Evolutionary conservation across 345 rosid species (phyloP).

Genomic region (Reutealis trisperma): DNA sequence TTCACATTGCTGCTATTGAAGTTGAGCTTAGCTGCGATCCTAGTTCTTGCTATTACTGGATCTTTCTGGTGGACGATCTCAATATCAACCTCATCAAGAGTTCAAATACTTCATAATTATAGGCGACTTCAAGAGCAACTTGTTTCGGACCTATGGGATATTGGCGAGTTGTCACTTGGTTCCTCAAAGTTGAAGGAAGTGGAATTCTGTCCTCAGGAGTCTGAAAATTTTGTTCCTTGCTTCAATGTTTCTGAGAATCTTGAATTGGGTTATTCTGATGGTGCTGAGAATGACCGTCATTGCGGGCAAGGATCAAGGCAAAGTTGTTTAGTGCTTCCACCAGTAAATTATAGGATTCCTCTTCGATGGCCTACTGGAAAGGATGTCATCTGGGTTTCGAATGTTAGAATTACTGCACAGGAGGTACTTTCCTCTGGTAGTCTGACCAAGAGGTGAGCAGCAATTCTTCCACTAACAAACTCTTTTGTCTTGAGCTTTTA

Average conservation of each 20-base stretch:
- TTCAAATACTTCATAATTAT: slow-evolving; percentile 71
- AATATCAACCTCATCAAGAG: slow-evolving; percentile 68
- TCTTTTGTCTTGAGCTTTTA: neutral
- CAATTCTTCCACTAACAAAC: neutral
- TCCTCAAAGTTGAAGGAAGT: slow-evolving; percentile 67
- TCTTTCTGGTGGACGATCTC: slow-evolving; percentile 96
- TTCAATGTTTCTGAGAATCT: slow-evolving; percentile 66
- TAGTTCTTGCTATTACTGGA: slow-evolving; percentile 64
- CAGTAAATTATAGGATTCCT: slow-evolving; percentile 74
- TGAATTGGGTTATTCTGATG: slow-evolving; percentile 52
- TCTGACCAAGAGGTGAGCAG: slow-evolving; percentile 77
- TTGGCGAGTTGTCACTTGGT: slow-evolving; percentile 86
- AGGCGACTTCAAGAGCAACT: slow-evolving; percentile 88
- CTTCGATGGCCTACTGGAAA: slow-evolving; percentile 97
- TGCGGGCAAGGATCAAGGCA: slow-evolving; percentile 56
- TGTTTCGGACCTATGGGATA: slow-evolving; percentile 82
- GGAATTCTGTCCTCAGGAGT: slow-evolving; percentile 69
- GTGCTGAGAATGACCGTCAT: slow-evolving; percentile 60
- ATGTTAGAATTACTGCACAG: slow-evolving; percentile 87
- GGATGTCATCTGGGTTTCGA: slow-evolving; percentile 86
- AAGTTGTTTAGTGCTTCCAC: slow-evolving; percentile 76
- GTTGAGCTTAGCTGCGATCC: slow-evolving; percentile 69
- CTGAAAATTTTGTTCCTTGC: slow-evolving; percentile 86
- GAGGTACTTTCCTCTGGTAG: slow-evolving; percentile 97
- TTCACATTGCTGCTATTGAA: slow-evolving; percentile 57